phyloP scores from a whole-genome alignment of 108 stramenopile species.

The Pseudonitzschia pungens region DNA sequence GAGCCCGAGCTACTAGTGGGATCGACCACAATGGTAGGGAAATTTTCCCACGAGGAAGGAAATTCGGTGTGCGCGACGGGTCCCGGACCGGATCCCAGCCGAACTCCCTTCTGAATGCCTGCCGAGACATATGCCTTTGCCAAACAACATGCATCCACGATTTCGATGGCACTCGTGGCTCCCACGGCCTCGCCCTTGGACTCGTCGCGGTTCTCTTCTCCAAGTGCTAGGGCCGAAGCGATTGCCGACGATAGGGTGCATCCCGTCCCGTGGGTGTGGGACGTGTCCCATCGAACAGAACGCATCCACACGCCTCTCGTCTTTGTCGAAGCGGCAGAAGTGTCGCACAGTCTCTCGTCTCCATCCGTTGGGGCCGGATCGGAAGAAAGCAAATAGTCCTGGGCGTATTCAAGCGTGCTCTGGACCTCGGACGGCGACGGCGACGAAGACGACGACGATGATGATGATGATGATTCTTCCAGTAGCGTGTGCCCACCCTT shows the following conservation, averaged over 20 bases:
- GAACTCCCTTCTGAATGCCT: slow-evolving; percentile 67
- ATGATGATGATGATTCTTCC: slow-evolving; percentile 28
- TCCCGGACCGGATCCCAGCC: slow-evolving; percentile 79
- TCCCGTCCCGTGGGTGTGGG: slow-evolving; percentile 87
- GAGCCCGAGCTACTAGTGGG: slow-evolving; percentile 21
- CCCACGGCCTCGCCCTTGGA: slow-evolving; percentile 15
- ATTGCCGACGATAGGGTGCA: slow-evolving; percentile 90
- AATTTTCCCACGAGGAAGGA: slow-evolving; percentile 58
- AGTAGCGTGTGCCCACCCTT: slow-evolving; percentile 86
- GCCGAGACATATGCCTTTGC: slow-evolving; percentile 87
- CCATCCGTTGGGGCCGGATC: slow-evolving; percentile 21
- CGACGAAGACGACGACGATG: slow-evolving; percentile 12
- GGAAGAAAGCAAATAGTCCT: slow-evolving; percentile 67
- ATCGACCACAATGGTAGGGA: slow-evolving; percentile 55
- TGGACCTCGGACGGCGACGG: slow-evolving; percentile 39
- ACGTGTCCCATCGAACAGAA: slow-evolving; percentile 53
- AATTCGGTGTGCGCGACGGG: slow-evolving; percentile 82
- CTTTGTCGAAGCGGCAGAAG: slow-evolving; percentile 21
- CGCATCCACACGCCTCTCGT: slow-evolving; percentile 77
- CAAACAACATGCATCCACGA: slow-evolving; percentile 74
- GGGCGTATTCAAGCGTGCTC: slow-evolving; percentile 58
- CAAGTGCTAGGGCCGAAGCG: slow-evolving; percentile 82
- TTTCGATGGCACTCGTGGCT: slow-evolving; percentile 61
- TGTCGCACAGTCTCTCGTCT: slow-evolving; percentile 69
- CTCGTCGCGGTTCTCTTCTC: slow-evolving; percentile 47